Conservation (phyloP, 2,329 filamentous ascomycete genomes). For the Fusarium piperis region DNA sequence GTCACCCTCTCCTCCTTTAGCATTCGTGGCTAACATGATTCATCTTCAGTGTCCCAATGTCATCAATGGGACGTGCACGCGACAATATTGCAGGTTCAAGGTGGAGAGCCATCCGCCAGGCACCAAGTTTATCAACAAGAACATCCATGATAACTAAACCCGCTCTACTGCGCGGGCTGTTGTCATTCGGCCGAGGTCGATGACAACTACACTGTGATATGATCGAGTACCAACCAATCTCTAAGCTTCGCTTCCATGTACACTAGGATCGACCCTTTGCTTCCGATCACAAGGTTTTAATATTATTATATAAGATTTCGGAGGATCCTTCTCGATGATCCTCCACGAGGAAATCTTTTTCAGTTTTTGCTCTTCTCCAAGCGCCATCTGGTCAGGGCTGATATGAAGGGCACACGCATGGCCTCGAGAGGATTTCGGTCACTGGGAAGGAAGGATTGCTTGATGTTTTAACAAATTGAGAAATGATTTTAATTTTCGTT, state of each 20-base stretch:
- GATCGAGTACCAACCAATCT: neutral
- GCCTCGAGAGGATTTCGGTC: neutral
- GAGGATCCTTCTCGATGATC: neutral
- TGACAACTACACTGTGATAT: neutral
- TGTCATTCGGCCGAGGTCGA: neutral
- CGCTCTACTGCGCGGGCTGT: neutral
- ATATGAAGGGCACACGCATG: neutral
- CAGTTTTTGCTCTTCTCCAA: neutral
- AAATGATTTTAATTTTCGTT: neutral
- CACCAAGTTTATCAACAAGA: conserved; percentile 59
- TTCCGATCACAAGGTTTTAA: conserved; percentile 16
- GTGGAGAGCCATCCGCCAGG: conserved; percentile 64
- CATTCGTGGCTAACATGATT: conserved; percentile 8
- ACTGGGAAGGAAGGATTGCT: neutral
- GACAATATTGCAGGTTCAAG: conserved; percentile 66
- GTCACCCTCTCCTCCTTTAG: conserved; percentile 36
- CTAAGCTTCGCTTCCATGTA: conserved; percentile 15
- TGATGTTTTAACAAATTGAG: conserved; percentile 13
- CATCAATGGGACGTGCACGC: conserved; percentile 60
- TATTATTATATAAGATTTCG: conserved; percentile 8
- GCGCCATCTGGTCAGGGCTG: neutral
- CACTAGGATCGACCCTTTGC: conserved; percentile 1
- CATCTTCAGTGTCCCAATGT: conserved; percentile 61
- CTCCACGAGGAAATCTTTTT: neutral
- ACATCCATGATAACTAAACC: conserved; percentile 47